Evolutionary conservation across 306 rosid genomes (phyloP).

Genomic region (Vigna nakashimae): DNA sequence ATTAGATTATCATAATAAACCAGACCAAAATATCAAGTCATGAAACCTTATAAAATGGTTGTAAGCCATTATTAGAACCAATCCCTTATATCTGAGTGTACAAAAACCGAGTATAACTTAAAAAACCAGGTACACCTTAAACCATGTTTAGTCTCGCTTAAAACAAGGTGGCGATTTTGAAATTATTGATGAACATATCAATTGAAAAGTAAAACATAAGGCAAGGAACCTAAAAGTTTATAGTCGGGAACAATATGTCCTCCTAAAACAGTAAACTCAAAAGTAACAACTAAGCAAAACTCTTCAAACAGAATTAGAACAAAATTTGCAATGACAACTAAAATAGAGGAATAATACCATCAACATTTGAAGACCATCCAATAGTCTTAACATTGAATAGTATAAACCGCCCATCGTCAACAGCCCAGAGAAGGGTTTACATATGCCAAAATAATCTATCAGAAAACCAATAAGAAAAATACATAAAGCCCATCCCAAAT

Average conservation of each 20-base stretch:
- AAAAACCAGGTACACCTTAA: constrained; percentile 8
- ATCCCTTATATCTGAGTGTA: not conserved
- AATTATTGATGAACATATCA: not conserved
- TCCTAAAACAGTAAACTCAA: not conserved
- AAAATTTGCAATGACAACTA: not conserved
- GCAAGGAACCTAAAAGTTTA: not conserved
- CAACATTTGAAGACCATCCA: not conserved
- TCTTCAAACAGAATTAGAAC: constrained; percentile 11
- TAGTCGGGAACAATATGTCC: not conserved
- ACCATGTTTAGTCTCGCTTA: not conserved
- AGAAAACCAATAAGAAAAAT: not conserved
- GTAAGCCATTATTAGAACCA: too few species aligned
- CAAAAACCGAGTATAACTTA: not conserved
- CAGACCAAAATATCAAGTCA: not conserved
- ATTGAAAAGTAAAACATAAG: not conserved
- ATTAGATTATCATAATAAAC: not conserved
- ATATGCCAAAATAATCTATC: constrained; percentile 15
- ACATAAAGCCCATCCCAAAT: not conserved
- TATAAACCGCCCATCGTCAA: not conserved
- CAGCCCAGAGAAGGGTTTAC: constrained; percentile 8
- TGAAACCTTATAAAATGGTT: not conserved
- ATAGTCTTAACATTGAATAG: too few species aligned
- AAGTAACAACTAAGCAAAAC: not conserved
- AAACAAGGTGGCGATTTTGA: not conserved
- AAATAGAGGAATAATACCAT: not conserved